Percentiles rank a stretch among this genome's conserved stretches.
These are phyloP conservation scores for Chrysophaeum taylorii DNA, from an alignment of 352 stramenopile species.

Conservation along the genomic window DNA sequence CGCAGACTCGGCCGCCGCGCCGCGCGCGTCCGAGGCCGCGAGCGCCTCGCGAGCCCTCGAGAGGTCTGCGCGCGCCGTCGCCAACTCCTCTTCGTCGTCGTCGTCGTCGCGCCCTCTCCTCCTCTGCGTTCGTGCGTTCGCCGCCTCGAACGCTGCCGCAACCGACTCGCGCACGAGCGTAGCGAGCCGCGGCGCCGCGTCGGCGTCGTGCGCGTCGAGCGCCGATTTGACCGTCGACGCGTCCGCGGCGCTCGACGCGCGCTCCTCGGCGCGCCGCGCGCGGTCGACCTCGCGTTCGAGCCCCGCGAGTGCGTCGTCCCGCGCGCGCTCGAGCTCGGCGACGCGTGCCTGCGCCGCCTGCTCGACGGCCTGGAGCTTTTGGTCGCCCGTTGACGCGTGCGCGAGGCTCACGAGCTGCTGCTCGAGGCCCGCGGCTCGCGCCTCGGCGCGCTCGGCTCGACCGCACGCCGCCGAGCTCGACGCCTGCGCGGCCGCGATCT, in stretches of 20 bases:
- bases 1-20: too few species aligned
- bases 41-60: too few species aligned
- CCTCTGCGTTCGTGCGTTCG: neutral
- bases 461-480: neutral
- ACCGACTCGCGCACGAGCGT: too few species aligned
- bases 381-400: neutral
- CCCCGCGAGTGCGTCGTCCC: neutral
- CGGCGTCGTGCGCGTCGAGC: neutral
- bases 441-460: neutral
- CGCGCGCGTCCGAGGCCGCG: too few species aligned
- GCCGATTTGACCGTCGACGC: too few species aligned
- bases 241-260: too few species aligned
- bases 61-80: too few species aligned
- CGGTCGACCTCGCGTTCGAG: too few species aligned
- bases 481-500: neutral
- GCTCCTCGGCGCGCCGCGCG: too few species aligned
- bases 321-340: neutral
- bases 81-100: too few species aligned
- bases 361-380: neutral
- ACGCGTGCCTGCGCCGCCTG: neutral
- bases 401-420: neutral
- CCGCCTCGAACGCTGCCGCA: neutral
- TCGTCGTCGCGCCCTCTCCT: too few species aligned
- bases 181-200: too few species aligned
- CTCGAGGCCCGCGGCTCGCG: neutral